A percentile compares a stretch with the other conserved stretches of the same genome.
Evolutionary conservation across 495 filamentous ascomycete genomes (phyloP).

Genomic region (Extremus antarcticus): DNA sequence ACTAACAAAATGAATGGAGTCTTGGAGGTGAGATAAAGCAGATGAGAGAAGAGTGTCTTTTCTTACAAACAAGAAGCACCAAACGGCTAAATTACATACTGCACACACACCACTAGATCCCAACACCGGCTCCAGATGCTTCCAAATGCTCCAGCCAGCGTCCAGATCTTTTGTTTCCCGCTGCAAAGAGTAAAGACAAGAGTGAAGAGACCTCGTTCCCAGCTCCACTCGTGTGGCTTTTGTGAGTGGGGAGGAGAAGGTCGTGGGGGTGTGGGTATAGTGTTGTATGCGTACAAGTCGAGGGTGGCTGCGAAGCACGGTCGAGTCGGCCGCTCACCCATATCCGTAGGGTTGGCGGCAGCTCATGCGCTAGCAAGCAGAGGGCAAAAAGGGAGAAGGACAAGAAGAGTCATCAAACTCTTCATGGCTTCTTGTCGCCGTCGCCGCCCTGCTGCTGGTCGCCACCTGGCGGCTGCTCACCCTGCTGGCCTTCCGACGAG

Average conservation of each 20-base stretch:
- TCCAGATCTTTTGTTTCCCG: background rate
- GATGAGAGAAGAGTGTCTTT: background rate
- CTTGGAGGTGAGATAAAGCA: no score
- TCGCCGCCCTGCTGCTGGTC: slow-evolving; percentile 40
- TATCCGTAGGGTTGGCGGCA: background rate
- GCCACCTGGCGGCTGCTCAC: slow-evolving; percentile 14
- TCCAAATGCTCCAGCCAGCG: background rate
- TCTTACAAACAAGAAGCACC: background rate
- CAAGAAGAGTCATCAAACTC: background rate
- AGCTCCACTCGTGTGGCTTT: background rate
- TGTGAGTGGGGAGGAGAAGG: background rate
- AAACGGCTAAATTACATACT: background rate
- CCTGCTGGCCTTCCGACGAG: slow-evolving; percentile 21
- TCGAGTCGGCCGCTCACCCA: background rate
- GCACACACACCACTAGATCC: background rate
- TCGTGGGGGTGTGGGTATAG: background rate
- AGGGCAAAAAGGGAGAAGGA: background rate
- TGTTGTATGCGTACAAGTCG: slow-evolving; percentile 6
- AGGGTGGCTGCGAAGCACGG: slow-evolving; percentile 1
- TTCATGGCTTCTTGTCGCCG: slow-evolving; percentile 80
- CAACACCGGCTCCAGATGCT: background rate
- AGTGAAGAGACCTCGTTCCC: background rate
- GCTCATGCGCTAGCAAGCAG: background rate
- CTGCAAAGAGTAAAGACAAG: background rate
- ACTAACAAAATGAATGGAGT: no score